Conservation (phyloP, 306 rosid species). For the Quercus rubra region DNA sequence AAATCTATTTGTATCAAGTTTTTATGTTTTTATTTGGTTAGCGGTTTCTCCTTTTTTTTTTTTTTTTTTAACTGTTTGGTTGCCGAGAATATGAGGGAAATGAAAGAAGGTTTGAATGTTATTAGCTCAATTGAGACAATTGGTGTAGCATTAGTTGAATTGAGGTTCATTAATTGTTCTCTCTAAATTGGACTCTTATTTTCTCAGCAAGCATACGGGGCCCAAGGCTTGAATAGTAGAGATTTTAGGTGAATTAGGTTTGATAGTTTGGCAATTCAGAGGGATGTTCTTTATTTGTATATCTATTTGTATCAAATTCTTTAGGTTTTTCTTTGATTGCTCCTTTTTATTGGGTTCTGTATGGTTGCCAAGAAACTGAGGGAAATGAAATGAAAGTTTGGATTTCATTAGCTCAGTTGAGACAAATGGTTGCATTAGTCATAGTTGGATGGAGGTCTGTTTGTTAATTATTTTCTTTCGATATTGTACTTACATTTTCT, state of each 20-base stretch:
- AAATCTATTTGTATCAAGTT: background rate
- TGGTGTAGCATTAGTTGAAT: background rate
- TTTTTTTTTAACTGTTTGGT: no score
- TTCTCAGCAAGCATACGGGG: background rate
- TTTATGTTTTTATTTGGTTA: no score
- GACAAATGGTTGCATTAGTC: no score
- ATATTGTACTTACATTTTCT: no score
- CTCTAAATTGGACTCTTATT: background rate
- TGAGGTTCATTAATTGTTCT: background rate
- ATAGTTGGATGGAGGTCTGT: no score
- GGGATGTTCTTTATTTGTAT: background rate
- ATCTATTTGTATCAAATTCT: background rate
- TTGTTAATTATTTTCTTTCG: no score
- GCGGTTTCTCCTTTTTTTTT: no score
- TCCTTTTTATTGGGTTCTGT: no score
- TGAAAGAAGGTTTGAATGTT: no score
- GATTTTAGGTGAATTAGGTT: background rate
- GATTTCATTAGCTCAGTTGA: background rate
- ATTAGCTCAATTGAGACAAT: background rate
- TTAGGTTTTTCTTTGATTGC: no score
- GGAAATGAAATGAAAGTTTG: background rate
- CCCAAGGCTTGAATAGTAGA: background rate
- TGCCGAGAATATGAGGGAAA: no score
- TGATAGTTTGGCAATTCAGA: background rate
- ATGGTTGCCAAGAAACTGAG: no score